Evolutionary conservation across 331 rosid genomes (phyloP), one percentile per base, ranked within the genome.

Genomic region (Acacia pycnantha): DNA sequence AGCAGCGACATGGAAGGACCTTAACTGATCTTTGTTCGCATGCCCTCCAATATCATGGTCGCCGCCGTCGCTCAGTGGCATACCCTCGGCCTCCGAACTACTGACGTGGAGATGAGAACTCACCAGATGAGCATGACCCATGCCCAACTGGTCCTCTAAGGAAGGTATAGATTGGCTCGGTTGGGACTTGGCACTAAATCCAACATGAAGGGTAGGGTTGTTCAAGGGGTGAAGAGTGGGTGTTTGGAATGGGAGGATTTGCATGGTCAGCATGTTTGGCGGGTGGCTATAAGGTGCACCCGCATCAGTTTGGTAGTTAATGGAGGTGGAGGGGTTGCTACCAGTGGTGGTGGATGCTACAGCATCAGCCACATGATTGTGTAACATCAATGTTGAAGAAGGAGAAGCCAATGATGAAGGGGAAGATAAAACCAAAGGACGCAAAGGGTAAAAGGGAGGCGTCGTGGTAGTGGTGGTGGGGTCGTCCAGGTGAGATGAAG

Each of bases 361-460:
- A 62, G 86, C 87, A 79, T 85, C 89, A 19, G 82, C 84, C 85
- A 82, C 82, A 73, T 54, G 83, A 59, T 50, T 87, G 59, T 82
- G 84, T 31, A 88, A 69, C 84, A 67, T 35, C 13, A 87, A 56
- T 24, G 89, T 72, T 13, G 56, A 43, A 22, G 89, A 77, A 62
- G 91, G 66, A 0, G 89, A 64, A 24, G 58, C 54, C 3, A 61
- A 61, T 0, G 85, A 66, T 1, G 90, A 74, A 22, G 74, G 50
- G 31, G 80, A 58, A 0, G 85, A 65, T 1, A 89, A 72, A 67
- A 88, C 66, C 7, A 81, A 67, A 22, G 96, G 89, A 3, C 94
- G 93, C 19, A 89, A 33, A 29, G 98, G 94, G 89, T 88, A 86
- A 79, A 87, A 76, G 82, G 72, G 82, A 70, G 24, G 72, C 37